Conservation (phyloP, 192 early-diverging fungal species). For the Coemansia sp. region DNA sequence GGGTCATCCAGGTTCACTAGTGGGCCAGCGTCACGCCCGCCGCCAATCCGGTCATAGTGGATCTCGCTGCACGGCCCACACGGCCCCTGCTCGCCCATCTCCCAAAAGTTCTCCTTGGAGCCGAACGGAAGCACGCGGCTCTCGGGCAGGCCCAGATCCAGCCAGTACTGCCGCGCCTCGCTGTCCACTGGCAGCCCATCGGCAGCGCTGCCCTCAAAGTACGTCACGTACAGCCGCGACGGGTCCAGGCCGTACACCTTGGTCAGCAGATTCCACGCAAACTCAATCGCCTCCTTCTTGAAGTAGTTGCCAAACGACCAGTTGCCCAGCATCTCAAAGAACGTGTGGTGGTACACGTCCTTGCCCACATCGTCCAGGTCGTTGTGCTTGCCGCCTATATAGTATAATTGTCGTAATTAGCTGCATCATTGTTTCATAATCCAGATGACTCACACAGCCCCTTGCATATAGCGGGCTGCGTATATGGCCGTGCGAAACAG, state of each 20-base stretch:
- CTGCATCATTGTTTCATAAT: too few relatives aligned
- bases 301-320: constrained; percentile 99
- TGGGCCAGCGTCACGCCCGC: constrained; percentile 77
- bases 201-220: constrained; percentile 90
- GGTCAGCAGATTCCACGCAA: constrained; percentile 93
- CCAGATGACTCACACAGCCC: neutral
- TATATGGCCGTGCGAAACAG: neutral
- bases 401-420: neutral
- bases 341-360: constrained; percentile 98
- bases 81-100: constrained; percentile 97
- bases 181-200: constrained; percentile 80
- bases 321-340: constrained; percentile 99
- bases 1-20: constrained; percentile 98
- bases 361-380: constrained; percentile 98
- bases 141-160: constrained; percentile 82
- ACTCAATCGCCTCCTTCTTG: constrained; percentile 91
- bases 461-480: neutral
- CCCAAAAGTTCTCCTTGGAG: constrained; percentile 98
- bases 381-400: constrained; percentile 90
- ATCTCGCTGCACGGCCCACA: constrained; percentile 99
- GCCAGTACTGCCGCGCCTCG: constrained; percentile 92
- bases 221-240: constrained; percentile 93
- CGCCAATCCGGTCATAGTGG: constrained; percentile 95
- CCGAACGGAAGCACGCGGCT: constrained; percentile 84
- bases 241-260: constrained; percentile 77